Percentiles rank a stretch among this genome's conserved stretches.
phyloP scores from a whole-genome alignment of 106 monocot genomes.

The Acanthochlamys bracteata region DNA sequence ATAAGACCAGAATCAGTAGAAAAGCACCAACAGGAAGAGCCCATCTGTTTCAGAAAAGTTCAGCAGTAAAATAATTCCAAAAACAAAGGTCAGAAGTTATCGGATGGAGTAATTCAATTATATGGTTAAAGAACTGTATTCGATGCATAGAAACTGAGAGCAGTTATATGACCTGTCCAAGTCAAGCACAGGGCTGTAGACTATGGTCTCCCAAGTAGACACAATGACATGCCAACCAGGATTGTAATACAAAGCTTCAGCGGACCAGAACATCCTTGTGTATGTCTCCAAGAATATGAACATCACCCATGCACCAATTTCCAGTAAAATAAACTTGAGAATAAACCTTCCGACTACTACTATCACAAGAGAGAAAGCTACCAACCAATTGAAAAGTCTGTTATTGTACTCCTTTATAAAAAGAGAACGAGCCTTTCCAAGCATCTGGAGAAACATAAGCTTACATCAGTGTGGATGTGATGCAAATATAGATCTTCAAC shows the following conservation, averaged over 20 bases:
- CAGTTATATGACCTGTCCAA: constrained; percentile 58
- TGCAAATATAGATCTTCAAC: neutral
- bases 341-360: constrained; percentile 83
- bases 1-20: constrained; percentile 41
- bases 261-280: constrained; percentile 96
- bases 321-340: constrained; percentile 82
- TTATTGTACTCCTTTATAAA: constrained; percentile 96
- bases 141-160: neutral
- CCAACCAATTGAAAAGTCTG: constrained; percentile 93
- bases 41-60: constrained; percentile 45
- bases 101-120: neutral
- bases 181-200: constrained; percentile 90
- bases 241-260: constrained; percentile 87
- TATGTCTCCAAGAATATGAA: constrained; percentile 96
- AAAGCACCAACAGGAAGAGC: constrained; percentile 50
- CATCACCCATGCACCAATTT: constrained; percentile 88
- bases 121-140: neutral
- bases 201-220: constrained; percentile 75
- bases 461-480: neutral
- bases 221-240: constrained; percentile 92
- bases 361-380: constrained; percentile 84
- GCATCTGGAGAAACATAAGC: constrained; percentile 47
- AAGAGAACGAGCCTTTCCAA: constrained; percentile 58
- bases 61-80: neutral
- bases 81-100: neutral